phyloP scores from a whole-genome alignment of 768 basidiomycete species.

The Kwoniella dendrophila region DNA sequence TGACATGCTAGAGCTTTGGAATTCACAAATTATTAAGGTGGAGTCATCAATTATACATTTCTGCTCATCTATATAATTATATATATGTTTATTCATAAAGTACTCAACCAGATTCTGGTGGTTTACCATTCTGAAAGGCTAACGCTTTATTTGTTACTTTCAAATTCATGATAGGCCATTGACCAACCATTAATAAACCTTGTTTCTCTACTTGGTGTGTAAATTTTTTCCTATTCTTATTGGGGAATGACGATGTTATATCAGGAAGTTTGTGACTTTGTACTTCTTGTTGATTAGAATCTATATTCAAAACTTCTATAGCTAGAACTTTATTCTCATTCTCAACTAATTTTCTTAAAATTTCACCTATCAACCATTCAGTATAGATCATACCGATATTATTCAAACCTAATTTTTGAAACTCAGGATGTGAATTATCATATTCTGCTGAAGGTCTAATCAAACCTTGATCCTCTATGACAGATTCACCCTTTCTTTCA shows the following conservation, averaged over 20 bases:
- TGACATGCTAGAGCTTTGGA: neutral
- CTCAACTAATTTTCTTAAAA: constrained; percentile 11
- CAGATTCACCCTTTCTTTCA: neutral
- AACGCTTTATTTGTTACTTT: constrained; percentile 29
- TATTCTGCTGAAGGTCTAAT: constrained; percentile 43
- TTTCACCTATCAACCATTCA: constrained; percentile 34
- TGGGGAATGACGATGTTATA: no score
- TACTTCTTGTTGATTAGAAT: no score
- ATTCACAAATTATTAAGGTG: neutral
- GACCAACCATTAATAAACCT: constrained; percentile 29
- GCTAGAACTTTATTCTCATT: constrained; percentile 12
- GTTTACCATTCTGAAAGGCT: neutral
- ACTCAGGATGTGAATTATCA: constrained; percentile 25
- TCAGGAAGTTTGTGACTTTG: no score
- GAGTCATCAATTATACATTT: neutral
- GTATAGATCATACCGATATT: constrained; percentile 44
- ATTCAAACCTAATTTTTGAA: constrained; percentile 17
- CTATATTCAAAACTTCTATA: constrained; percentile 25
- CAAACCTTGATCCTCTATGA: constrained; percentile 27
- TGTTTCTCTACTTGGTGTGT: neutral
- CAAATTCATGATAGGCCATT: constrained; percentile 41
- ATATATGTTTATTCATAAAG: neutral
- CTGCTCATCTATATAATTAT: neutral
- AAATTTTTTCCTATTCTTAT: neutral
- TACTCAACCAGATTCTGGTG: neutral